These are phyloP conservation scores for Candida anutae DNA, from an alignment of 1,139 yeast species.

Conservation along the genomic window DNA sequence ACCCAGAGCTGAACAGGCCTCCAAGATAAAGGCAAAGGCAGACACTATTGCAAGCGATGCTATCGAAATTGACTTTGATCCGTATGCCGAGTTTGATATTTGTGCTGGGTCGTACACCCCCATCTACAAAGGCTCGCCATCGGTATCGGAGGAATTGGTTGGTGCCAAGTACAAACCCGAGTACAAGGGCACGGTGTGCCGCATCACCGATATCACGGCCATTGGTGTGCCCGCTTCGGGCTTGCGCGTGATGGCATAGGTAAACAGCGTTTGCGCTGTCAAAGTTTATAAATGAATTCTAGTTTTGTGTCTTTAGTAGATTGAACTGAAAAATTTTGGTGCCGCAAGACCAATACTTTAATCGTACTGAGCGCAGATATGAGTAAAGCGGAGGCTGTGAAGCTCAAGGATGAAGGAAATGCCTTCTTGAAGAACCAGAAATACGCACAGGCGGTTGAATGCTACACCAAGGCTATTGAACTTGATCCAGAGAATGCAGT, in stretches of 20 bases:
- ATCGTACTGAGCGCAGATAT: too few species aligned
- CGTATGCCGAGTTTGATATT: constrained; percentile 81
- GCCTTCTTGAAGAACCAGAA: constrained; percentile 54
- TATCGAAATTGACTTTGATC: constrained; percentile 85
- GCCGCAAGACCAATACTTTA: too few species aligned
- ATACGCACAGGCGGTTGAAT: constrained; percentile 58
- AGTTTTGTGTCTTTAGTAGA: neutral
- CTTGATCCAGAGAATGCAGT: constrained; percentile 70
- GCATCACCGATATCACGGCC: constrained; percentile 65
- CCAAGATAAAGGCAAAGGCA: constrained; percentile 69
- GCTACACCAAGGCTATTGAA: constrained; percentile 71
- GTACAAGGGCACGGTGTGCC: constrained; percentile 73
- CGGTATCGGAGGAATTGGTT: constrained; percentile 75
- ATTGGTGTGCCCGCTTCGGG: constrained; percentile 98
- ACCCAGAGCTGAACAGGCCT: constrained; percentile 83
- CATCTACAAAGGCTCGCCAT: constrained; percentile 68
- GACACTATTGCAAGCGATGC: constrained; percentile 81
- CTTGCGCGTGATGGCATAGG: constrained; percentile 44
- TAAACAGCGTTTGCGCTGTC: too few species aligned
- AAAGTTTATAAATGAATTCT: neutral
- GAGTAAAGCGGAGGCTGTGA: constrained; percentile 39
- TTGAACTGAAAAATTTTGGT: neutral
- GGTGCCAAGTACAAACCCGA: constrained; percentile 80
- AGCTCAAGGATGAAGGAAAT: constrained; percentile 68
- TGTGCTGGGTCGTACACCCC: constrained; percentile 88